A percentile compares a stretch with the other conserved stretches of the same genome.
phyloP scores from a whole-genome alignment of 2,329 filamentous ascomycete species.

The Zalaria sp. region DNA sequence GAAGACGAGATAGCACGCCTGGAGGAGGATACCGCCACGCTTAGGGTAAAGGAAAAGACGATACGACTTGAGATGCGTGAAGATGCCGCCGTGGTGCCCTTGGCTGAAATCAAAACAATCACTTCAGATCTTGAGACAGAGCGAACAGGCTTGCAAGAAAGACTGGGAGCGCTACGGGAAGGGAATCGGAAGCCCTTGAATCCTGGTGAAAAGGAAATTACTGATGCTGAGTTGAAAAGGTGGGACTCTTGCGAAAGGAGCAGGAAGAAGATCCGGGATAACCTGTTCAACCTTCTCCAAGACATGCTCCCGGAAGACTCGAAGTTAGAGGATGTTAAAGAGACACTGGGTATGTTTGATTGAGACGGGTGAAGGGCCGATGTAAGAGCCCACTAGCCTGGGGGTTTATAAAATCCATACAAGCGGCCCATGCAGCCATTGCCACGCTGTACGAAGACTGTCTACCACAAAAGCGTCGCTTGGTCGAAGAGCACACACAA shows the following conservation, averaged over 20 bases:
- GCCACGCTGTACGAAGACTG: too few species aligned
- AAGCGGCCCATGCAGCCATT: too few species aligned
- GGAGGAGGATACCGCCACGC: constrained; percentile 26
- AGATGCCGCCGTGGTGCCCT: constrained; percentile 34
- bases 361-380: too few species aligned
- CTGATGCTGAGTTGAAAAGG: constrained; percentile 31
- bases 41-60: constrained; percentile 34
- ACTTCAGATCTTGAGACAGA: constrained; percentile 31
- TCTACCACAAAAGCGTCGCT: too few species aligned
- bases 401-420: too few species aligned
- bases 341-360: neutral
- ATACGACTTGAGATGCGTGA: constrained; percentile 32
- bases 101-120: constrained; percentile 32
- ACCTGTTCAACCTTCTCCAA: constrained; percentile 32
- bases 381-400: too few species aligned
- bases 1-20: constrained; percentile 34
- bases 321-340: neutral
- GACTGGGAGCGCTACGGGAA: constrained; percentile 26
- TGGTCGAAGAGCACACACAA: too few species aligned
- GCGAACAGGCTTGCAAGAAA: constrained; percentile 24
- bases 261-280: constrained; percentile 34
- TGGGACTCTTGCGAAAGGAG: constrained; percentile 24
- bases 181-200: constrained; percentile 32
- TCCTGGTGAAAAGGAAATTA: constrained; percentile 30
- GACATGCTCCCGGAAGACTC: neutral